A percentile compares a stretch with the other conserved stretches of the same genome.
phyloP scores from a whole-genome alignment of 805 yeast species.

The Saccharomyces jurei region DNA sequence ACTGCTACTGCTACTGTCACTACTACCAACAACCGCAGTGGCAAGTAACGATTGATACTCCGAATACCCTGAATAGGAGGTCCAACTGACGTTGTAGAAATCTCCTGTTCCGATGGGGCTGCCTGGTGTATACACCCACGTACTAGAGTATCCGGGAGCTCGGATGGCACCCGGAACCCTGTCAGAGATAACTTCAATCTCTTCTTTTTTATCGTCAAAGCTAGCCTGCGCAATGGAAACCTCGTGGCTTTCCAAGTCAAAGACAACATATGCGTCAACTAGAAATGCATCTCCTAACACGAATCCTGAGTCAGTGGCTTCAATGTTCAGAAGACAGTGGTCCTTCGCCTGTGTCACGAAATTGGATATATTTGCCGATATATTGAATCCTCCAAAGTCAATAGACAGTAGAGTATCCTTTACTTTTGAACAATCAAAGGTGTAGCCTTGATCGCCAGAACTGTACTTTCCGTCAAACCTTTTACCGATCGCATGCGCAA shows the following conservation, averaged over 20 bases:
- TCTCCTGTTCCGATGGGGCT: slow-evolving; percentile 14
- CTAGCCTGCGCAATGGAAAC: slow-evolving; percentile 48
- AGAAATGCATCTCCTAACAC: slow-evolving; percentile 61
- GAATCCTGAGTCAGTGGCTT: slow-evolving; percentile 16
- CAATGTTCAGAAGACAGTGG: slow-evolving; percentile 39
- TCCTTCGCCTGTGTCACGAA: slow-evolving; percentile 20
- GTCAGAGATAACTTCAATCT: slow-evolving; percentile 39
- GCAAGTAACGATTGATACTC: not conserved
- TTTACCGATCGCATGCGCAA: slow-evolving; percentile 26
- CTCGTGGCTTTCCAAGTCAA: slow-evolving; percentile 50
- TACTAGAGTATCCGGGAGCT: slow-evolving; percentile 38
- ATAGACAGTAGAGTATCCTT: no score
- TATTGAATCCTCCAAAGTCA: slow-evolving; percentile 45
- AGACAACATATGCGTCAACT: slow-evolving; percentile 57
- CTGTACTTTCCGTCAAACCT: slow-evolving; percentile 29
- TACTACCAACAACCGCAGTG: no score
- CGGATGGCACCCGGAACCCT: slow-evolving; percentile 42
- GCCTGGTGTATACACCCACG: slow-evolving; percentile 25
- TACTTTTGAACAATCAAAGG: not conserved
- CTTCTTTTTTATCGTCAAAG: slow-evolving; percentile 17
- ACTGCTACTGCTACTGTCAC: no score
- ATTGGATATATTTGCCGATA: slow-evolving; percentile 40
- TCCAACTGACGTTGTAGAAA: not conserved
- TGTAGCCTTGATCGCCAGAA: not conserved
- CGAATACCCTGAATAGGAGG: not conserved